A percentile compares a stretch with the other conserved stretches of the same genome.
Evolutionary conservation across 2,329 filamentous ascomycete genomes (phyloP).

Genomic region (Colletotrichum noveboracense): DNA sequence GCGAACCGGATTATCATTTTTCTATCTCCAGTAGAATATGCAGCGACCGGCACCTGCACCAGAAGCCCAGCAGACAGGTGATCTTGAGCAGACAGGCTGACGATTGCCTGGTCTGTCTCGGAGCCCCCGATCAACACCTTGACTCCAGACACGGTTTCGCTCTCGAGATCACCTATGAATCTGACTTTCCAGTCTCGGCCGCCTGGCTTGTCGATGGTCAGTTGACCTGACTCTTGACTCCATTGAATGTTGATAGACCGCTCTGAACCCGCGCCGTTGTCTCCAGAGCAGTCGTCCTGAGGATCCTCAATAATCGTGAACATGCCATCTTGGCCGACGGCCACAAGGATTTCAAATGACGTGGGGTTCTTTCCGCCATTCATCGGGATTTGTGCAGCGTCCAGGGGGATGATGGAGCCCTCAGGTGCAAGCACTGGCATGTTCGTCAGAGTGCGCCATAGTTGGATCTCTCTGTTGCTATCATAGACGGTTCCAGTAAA

Average conservation of each 20-base stretch:
- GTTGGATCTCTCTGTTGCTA: background rate
- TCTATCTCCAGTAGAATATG: background rate
- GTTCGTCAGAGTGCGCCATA: background rate
- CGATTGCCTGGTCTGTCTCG: background rate
- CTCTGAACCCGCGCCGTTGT: accelerated
- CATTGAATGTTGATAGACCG: background rate
- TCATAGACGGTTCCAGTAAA: background rate
- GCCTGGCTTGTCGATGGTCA: background rate
- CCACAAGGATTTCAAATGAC: background rate
- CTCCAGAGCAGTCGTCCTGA: background rate
- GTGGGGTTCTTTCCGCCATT: background rate
- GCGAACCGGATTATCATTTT: background rate
- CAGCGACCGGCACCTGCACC: background rate
- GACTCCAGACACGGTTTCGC: background rate
- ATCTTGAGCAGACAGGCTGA: background rate
- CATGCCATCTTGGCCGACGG: background rate
- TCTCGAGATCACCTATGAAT: background rate
- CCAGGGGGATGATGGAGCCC: background rate
- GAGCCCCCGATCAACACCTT: background rate
- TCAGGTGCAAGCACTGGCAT: background rate
- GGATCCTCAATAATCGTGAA: background rate
- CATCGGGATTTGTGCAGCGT: background rate
- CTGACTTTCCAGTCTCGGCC: background rate
- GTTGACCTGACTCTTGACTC: background rate
- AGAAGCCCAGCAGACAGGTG: background rate